Evolutionary conservation across 164 flowering plant genomes (phyloP).

Genomic region (Cinnamomum chago): DNA sequence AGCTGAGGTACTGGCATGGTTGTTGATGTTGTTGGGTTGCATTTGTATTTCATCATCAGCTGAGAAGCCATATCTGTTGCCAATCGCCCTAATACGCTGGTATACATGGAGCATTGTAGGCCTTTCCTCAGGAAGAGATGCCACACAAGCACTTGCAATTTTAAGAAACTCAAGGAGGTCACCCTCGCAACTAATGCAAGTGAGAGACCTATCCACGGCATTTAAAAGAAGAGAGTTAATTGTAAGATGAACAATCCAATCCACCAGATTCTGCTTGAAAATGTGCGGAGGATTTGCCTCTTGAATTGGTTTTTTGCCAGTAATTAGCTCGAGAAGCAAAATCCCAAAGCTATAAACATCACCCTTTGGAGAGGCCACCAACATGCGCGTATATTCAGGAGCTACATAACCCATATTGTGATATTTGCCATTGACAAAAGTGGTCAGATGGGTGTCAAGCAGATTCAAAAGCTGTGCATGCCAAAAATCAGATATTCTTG

Average conservation of each 20-base stretch:
- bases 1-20: background rate
- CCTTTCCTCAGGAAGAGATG: constrained; percentile 47
- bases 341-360: constrained; percentile 24
- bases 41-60: constrained; percentile 11
- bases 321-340: constrained; percentile 34
- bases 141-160: constrained; percentile 55
- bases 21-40: background rate
- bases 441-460: constrained; percentile 6
- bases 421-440: background rate
- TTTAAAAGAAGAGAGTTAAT: constrained; percentile 9
- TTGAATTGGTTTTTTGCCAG: constrained; percentile 50
- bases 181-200: constrained; percentile 39
- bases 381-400: constrained; percentile 47
- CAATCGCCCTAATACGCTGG: constrained; percentile 61
- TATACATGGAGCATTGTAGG: constrained; percentile 72
- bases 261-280: constrained; percentile 63
- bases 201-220: constrained; percentile 44
- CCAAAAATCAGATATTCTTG: too few species aligned
- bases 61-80: constrained; percentile 40
- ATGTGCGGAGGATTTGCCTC: constrained; percentile 37
- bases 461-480: constrained; percentile 3
- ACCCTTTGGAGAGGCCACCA: constrained; percentile 8
- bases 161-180: constrained; percentile 56
- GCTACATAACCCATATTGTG: constrained; percentile 27
- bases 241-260: constrained; percentile 47